A percentile compares a stretch with the other conserved stretches of the same genome.
These are phyloP conservation scores for Solanum bulbocastanum DNA, from an alignment of 257 asterid genomes.

Conservation along the genomic window DNA sequence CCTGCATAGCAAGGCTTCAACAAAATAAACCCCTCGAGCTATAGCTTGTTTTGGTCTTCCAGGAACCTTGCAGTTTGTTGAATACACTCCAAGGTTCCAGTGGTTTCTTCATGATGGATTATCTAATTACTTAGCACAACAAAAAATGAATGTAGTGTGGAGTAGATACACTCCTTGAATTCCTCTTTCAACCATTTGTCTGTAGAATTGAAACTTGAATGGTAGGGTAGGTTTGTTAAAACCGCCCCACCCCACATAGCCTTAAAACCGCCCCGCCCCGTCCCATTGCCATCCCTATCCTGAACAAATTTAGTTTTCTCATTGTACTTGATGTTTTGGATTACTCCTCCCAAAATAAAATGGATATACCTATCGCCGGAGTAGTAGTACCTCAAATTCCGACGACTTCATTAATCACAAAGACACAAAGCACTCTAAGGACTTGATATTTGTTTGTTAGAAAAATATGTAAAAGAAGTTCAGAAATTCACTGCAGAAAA, in stretches of 20 bases:
- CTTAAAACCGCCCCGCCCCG: too few species aligned
- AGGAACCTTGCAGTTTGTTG: constrained; percentile 35
- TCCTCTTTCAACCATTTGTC: not conserved
- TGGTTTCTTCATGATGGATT: constrained; percentile 30
- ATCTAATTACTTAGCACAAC: not conserved
- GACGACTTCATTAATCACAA: not conserved
- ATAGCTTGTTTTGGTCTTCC: not conserved
- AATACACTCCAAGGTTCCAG: constrained; percentile 29
- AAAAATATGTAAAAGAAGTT: not conserved
- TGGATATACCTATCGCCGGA: not conserved
- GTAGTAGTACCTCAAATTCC: not conserved
- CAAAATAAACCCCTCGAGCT: constrained; percentile 34
- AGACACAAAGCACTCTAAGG: not conserved
- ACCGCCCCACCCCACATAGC: too few species aligned
- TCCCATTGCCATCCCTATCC: not conserved
- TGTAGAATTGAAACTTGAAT: not conserved
- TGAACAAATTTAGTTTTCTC: not conserved
- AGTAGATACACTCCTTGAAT: not conserved
- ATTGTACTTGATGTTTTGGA: too few species aligned
- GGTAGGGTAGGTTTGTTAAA: not conserved
- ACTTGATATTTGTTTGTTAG: too few species aligned
- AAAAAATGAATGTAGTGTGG: not conserved
- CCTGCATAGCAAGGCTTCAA: not conserved
- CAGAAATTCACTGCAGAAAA: too few species aligned
- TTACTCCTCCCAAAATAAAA: not conserved